Evolutionary conservation across 1,284 basidiomycete genomes (phyloP).

Genomic region (Psilocybe mexicana): DNA sequence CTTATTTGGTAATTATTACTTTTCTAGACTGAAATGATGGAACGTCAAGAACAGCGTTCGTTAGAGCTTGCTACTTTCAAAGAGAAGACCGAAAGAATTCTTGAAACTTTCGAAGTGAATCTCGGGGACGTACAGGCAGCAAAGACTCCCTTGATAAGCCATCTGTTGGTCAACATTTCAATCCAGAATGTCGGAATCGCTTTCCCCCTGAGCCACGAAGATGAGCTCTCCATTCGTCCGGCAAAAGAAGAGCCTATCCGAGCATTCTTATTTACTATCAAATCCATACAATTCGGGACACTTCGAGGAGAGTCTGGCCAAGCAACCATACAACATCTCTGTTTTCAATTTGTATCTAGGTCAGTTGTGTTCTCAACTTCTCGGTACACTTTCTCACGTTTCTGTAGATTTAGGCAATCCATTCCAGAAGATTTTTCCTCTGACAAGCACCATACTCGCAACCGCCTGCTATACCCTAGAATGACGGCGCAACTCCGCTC

Average conservation of each 20-base stretch:
- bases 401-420: slow-evolving; percentile 73
- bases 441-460: slow-evolving; percentile 68
- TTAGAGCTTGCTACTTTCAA: slow-evolving; percentile 81
- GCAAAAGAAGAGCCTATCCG: slow-evolving; percentile 52
- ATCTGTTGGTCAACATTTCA: slow-evolving; percentile 63
- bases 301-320: slow-evolving; percentile 79
- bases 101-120: slow-evolving; percentile 72
- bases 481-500: slow-evolving; percentile 77
- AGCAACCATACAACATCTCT: slow-evolving; percentile 69
- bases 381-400: not conserved
- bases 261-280: slow-evolving; percentile 84
- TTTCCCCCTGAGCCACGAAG: slow-evolving; percentile 70
- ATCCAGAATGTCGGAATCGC: slow-evolving; percentile 80
- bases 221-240: slow-evolving; percentile 50
- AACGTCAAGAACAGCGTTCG: slow-evolving; percentile 71
- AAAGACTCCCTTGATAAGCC: slow-evolving; percentile 62
- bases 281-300: slow-evolving; percentile 70
- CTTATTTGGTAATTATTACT: not conserved
- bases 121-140: slow-evolving; percentile 41
- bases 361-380: slow-evolving; percentile 34
- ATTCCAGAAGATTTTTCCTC: slow-evolving; percentile 70
- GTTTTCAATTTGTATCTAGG: slow-evolving; percentile 83
- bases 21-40: slow-evolving; percentile 67
- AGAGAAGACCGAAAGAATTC: slow-evolving; percentile 70
- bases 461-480: slow-evolving; percentile 78